Percentiles rank a stretch among this genome's conserved stretches.
These are phyloP conservation scores for Fimicolochytrium jonesii DNA, from an alignment of 192 early-diverging fungal species.

Conservation along the genomic window DNA sequence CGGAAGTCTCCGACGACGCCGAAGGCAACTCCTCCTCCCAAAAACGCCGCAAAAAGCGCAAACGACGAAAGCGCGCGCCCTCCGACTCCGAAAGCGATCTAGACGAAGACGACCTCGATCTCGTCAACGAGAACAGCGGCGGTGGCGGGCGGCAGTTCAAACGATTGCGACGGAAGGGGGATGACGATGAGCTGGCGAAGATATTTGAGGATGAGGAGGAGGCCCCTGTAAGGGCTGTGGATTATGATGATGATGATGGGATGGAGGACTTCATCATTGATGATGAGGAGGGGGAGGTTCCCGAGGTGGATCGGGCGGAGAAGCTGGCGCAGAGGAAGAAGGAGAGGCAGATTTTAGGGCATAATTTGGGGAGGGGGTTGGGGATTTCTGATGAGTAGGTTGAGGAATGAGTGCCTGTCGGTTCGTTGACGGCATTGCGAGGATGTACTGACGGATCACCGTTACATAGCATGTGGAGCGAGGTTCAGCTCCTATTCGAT, in stretches of 20 bases:
- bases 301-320: conserved; percentile 32
- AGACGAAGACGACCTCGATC: conserved; percentile 89
- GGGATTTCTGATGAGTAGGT: conserved; percentile 54
- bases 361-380: conserved; percentile 44
- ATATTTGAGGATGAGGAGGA: conserved; percentile 75
- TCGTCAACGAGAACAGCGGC: conserved; percentile 84
- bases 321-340: conserved; percentile 36
- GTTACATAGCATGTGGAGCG: conserved; percentile 43
- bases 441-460: no score
- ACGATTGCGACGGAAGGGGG: conserved; percentile 67
- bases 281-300: conserved; percentile 51
- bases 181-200: conserved; percentile 49
- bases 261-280: conserved; percentile 47
- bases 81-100: conserved; percentile 62
- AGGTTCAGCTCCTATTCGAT: conserved; percentile 89
- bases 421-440: no score
- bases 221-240: conserved; percentile 2
- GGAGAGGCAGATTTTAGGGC: conserved; percentile 34
- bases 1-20: conserved; percentile 57
- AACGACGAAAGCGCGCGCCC: conserved; percentile 47
- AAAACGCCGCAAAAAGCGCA: conserved; percentile 53
- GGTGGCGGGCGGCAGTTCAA: conserved; percentile 63
- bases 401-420: no score
- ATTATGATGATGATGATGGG: conserved; percentile 45
- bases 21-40: conserved; percentile 8